A percentile compares a stretch with the other conserved stretches of the same genome.
phyloP scores from a whole-genome alignment of 805 yeast genomes.

The Lipomyces kockii region DNA sequence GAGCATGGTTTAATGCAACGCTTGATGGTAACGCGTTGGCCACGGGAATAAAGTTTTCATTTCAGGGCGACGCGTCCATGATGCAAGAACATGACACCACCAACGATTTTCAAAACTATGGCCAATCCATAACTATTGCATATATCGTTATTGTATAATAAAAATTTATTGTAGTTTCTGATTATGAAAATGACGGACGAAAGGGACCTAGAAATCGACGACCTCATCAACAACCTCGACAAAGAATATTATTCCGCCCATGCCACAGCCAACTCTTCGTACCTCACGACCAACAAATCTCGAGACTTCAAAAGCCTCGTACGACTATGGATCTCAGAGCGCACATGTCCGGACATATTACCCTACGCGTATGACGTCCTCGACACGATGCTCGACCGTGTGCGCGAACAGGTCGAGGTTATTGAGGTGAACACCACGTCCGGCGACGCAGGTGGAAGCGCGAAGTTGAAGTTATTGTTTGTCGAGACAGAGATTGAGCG shows the following conservation, averaged over 20 bases:
- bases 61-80: background rate
- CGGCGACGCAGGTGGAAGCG: constrained; percentile 56
- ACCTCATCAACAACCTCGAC: constrained; percentile 38
- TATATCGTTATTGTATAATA: background rate
- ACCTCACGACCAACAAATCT: constrained; percentile 2
- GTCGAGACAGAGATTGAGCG: constrained; percentile 93
- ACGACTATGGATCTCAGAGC: constrained; percentile 78
- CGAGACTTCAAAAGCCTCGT: constrained; percentile 52
- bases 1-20: background rate
- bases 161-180: background rate
- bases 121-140: background rate
- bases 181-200: constrained; percentile 6
- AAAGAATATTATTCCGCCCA: constrained; percentile 16
- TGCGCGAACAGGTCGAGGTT: constrained; percentile 66
- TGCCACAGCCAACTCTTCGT: background rate
- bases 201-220: constrained; percentile 39
- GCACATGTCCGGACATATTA: constrained; percentile 84
- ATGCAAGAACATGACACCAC: too few relatives aligned
- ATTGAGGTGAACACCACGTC: constrained; percentile 81
- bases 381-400: constrained; percentile 58
- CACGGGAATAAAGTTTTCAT: background rate
- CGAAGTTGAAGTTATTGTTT: constrained; percentile 77
- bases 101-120: too few relatives aligned
- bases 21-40: background rate
- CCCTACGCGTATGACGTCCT: constrained; percentile 70